A percentile compares a stretch with the other conserved stretches of the same genome.
Evolutionary conservation across 139 green algal species (phyloP).

Genomic region (Parachlorella kessleri): DNA sequence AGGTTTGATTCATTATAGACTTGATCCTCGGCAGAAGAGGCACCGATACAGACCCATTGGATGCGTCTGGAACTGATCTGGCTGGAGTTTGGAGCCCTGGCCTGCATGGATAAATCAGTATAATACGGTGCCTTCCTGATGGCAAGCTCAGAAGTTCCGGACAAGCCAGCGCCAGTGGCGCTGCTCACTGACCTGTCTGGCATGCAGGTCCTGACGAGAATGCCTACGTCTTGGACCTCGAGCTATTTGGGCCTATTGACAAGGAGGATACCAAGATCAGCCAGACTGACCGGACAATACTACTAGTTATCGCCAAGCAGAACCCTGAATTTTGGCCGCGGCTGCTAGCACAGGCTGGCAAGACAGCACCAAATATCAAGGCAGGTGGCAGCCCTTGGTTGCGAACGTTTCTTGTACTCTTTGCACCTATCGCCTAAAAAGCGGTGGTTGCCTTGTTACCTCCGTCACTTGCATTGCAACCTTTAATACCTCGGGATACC

Average conservation of each 20-base stretch:
- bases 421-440: too few relatives aligned
- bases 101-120: too few relatives aligned
- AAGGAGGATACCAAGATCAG: conserved; percentile 63
- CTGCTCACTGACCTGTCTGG: neutral
- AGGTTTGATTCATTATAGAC: neutral
- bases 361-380: conserved; percentile 55
- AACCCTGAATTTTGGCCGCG: conserved; percentile 64
- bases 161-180: too few relatives aligned
- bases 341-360: conserved; percentile 60
- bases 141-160: too few relatives aligned
- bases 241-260: conserved; percentile 62
- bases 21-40: too few relatives aligned
- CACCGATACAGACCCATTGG: too few relatives aligned
- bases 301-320: conserved; percentile 74
- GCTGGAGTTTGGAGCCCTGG: too few relatives aligned
- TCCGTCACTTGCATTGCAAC: too few relatives aligned
- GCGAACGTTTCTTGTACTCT: too few relatives aligned
- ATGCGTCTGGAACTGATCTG: neutral
- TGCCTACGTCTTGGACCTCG: conserved; percentile 69
- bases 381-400: neutral
- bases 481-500: too few relatives aligned
- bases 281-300: conserved; percentile 36
- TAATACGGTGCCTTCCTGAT: too few relatives aligned
- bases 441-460: too few relatives aligned
- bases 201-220: conserved; percentile 44